These are phyloP conservation scores for Irpex lacteus DNA, from an alignment of 1,284 basidiomycete species.

Conservation along the genomic window DNA sequence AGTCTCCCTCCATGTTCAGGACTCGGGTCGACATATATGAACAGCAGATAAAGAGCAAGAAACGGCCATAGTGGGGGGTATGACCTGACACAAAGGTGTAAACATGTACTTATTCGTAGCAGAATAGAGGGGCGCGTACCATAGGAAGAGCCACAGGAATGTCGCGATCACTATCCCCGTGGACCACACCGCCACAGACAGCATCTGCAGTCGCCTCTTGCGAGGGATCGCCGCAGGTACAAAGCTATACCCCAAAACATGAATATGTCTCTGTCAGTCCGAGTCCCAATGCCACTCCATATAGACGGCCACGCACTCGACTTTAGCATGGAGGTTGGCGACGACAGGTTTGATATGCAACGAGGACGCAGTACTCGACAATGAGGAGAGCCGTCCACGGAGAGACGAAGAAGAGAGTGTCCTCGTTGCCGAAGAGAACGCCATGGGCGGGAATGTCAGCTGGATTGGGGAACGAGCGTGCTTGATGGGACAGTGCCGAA, in stretches of 20 bases:
- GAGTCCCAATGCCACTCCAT: too few species aligned
- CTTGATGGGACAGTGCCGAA: neutral
- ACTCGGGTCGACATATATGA: conserved; percentile 78
- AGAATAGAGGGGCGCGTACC: conserved; percentile 47
- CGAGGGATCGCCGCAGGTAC: conserved; percentile 74
- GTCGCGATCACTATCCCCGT: conserved; percentile 72
- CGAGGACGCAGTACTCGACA: conserved; percentile 51
- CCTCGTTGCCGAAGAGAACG: conserved; percentile 30
- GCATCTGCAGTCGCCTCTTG: conserved; percentile 79
- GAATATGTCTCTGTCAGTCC: too few species aligned
- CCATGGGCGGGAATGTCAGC: neutral
- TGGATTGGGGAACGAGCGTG: neutral
- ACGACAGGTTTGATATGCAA: conserved; percentile 57
- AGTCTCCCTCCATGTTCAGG: conserved; percentile 79
- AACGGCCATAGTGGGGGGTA: conserved; percentile 89
- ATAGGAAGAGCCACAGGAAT: conserved; percentile 73
- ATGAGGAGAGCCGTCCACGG: conserved; percentile 54
- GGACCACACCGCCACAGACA: conserved; percentile 87
- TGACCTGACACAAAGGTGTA: conserved; percentile 53
- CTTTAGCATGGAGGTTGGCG: conserved; percentile 55
- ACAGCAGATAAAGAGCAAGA: conserved; percentile 79
- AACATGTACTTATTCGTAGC: neutral
- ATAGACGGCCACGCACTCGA: conserved; percentile 52
- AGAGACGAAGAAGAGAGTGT: conserved; percentile 38
- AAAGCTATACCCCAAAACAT: conserved; percentile 42